Evolutionary conservation across 441 rosid genomes (phyloP), one percentile per base, ranked within the genome.

Genomic region (Biscutella laevigata): DNA sequence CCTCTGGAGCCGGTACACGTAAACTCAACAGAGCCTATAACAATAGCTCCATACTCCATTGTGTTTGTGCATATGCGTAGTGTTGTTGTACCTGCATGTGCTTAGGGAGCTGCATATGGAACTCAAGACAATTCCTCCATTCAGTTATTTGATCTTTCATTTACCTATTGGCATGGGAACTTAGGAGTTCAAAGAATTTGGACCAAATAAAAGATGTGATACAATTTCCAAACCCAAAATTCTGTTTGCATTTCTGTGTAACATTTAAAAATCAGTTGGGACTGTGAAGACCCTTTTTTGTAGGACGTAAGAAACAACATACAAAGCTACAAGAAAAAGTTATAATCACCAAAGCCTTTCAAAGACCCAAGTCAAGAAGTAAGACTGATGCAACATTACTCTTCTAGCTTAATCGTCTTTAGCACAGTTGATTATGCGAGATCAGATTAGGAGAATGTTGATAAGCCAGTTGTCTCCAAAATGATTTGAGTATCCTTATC

Each of bases 11-110:
- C 97, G 19, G 3, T 66, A 30, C 43, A 3, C 41, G 73, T 81
- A 32, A 73, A 82, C 39, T 76, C 80, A 24, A 56, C 80, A 13
- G 22, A 49, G 30, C 83, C 86, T 2, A 71, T 88, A 51, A 46
- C 36, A 8, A 77, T 82, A 39, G 81, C 75, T 53, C 99, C 90
- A 13, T 68, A 68, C 44, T 86, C 99, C n/a, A 69, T 88, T 49
- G 92, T 72, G 38, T 92, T 82, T 68, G 84, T 57, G 50, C 86
- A 84, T 66, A 60, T 84, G 75, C 86, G 79, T 9, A 52, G 53
- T 34, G 40, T 67, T 64, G 30, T 68, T 45, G 63, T 84, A 47
- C 86, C 83, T 17, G 85, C 94, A 64, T 78, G 92, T 67, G 60
- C 66, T 26, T 75, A 78, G 71, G 28, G 30, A 38, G 60, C 45